These are phyloP conservation scores for Nymphaea colorata DNA, from an alignment of 164 flowering plant genomes.

Conservation along the genomic window DNA sequence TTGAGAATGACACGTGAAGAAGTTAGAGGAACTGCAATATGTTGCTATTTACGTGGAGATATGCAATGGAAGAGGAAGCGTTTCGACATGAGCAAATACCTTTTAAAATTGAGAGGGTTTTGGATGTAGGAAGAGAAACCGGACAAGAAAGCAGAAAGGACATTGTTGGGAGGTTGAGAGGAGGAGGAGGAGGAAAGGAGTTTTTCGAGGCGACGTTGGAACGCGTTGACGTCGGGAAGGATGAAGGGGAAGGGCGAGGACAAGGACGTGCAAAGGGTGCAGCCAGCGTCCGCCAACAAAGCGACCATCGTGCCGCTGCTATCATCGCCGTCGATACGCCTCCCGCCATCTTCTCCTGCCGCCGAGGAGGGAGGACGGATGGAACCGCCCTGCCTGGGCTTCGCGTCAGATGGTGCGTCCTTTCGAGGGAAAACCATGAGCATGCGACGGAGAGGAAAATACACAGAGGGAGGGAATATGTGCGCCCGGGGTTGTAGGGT, in stretches of 20 bases:
- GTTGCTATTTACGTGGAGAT: too few species aligned
- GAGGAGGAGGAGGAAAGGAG: slow-evolving; percentile 19
- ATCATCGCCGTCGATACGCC: not conserved
- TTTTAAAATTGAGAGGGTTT: slow-evolving; percentile 32
- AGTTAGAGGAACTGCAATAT: too few species aligned
- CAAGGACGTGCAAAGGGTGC: slow-evolving; percentile 45
- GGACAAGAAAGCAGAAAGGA: slow-evolving; percentile 40
- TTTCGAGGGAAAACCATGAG: too few species aligned
- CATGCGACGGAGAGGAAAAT: too few species aligned
- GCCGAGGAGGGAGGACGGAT: too few species aligned
- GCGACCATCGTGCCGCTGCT: slow-evolving; percentile 19
- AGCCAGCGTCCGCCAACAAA: slow-evolving; percentile 64
- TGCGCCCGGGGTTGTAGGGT: too few species aligned
- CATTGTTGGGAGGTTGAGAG: slow-evolving; percentile 9
- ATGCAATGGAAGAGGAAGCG: too few species aligned
- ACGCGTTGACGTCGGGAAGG: slow-evolving; percentile 39
- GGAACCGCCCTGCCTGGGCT: too few species aligned
- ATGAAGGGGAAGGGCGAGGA: slow-evolving; percentile 39
- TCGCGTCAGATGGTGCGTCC: too few species aligned
- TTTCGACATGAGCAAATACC: slow-evolving; percentile 12
- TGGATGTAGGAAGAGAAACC: slow-evolving; percentile 42
- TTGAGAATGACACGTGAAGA: too few species aligned
- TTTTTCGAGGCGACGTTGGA: slow-evolving; percentile 41
- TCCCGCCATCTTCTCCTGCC: too few species aligned
- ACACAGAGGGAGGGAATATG: too few species aligned